A percentile compares a stretch with the other conserved stretches of the same genome.
phyloP scores from a whole-genome alignment of 2,329 filamentous ascomycete genomes.

The Pseudogymnoascus pannorum region DNA sequence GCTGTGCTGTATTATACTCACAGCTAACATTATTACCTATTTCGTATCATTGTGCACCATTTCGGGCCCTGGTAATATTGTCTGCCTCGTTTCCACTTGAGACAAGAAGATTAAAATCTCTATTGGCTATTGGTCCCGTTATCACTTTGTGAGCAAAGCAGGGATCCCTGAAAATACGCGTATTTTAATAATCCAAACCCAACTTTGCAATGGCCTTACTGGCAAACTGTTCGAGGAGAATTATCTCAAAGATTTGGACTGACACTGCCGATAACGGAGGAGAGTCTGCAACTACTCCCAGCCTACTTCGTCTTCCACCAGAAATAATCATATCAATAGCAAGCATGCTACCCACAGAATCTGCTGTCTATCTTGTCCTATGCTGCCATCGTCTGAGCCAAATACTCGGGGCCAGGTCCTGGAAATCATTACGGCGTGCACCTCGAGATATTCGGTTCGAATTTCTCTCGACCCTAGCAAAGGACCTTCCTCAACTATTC shows the following conservation, averaged over 20 bases:
- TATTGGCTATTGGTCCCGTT: neutral
- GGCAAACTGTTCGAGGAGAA: conserved; percentile 1
- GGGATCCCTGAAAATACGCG: neutral
- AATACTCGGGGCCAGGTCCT: conserved; percentile 12
- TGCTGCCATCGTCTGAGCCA: conserved; percentile 12
- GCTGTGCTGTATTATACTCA: neutral
- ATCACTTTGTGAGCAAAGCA: neutral
- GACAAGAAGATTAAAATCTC: neutral
- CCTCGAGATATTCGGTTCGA: conserved; percentile 6
- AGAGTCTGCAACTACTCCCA: neutral
- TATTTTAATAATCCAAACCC: neutral
- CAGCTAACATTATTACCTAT: neutral
- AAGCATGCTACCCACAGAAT: conserved; percentile 14
- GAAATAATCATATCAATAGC: conserved; percentile 15
- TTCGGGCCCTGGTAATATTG: neutral
- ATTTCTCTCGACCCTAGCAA: conserved; percentile 14
- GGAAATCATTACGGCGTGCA: conserved; percentile 11
- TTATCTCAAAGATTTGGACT: conserved; percentile 11
- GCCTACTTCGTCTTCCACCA: conserved; percentile 15
- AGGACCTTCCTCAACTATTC: conserved; percentile 15
- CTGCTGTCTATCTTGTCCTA: conserved; percentile 15
- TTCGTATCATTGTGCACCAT: neutral
- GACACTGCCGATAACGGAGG: neutral
- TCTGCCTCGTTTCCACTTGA: neutral
- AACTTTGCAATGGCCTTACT: conserved; percentile 12